Base-by-base conservation (phyloP, 179 eudicot species). In the Sideroxylon spinosum region DNA sequence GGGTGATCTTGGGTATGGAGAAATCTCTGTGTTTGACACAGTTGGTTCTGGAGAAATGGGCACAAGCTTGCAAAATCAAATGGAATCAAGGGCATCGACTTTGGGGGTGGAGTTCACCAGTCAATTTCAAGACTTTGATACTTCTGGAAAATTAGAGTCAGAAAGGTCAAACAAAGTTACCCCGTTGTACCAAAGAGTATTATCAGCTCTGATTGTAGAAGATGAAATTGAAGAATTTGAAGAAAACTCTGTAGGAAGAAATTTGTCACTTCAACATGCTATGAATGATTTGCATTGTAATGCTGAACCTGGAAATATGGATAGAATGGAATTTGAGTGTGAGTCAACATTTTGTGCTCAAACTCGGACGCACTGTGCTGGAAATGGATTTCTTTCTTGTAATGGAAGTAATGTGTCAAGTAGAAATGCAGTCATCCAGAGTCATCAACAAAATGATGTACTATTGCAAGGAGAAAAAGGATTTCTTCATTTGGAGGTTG, bases 161-260 rank as follows among this genome's bases (percentile, higher is more conserved):
- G 90, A 83, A 61, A 81, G 83, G 78, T 73, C 57, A 53, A 79
- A 86, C 68, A 76, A 67, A 63, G 78, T 75, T 57, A 81, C 86
- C 59, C 97, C 98, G 32, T 78, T 95, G 65, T 89, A 87, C 74
- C 97, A 93, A 77, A 93, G 93, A 82, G 90, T 95, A 73, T 87
- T 95, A 68, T 91, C 97, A 84, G 98, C 98, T 77, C 90, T 95
- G 20, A 93, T 95, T 71, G 78, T 86, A 29, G 98, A 93, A 70
- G 95, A 93, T 84, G 97, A 94, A 66, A 75, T 88, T 56, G 95
- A 93, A 87, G 93, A 93, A 79, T 81, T 70, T 74, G 92, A 91
- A 78, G 96, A 88, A 78, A 81, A 67, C 77, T 79, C 74, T 68
- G 79, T 74, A 79, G 82, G 78, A 46, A 76, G 84, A 76, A 80